Evolutionary conservation across 1,284 basidiomycete genomes (phyloP).

Genomic region (Ganoderma lingzhi): DNA sequence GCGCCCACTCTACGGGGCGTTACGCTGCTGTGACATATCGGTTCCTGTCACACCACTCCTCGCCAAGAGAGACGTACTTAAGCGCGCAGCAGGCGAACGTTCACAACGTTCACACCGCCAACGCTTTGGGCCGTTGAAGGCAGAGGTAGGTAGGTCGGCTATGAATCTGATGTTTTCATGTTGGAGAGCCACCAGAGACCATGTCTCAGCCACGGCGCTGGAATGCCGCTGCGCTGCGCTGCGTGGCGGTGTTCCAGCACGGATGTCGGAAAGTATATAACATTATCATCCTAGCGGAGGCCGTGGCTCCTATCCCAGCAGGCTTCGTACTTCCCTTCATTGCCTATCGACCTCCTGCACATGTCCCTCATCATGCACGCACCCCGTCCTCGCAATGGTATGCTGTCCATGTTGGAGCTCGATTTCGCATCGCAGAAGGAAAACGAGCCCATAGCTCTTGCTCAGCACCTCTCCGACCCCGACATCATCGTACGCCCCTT

Average conservation of each 20-base stretch:
- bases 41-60: too few species aligned
- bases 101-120: conserved; percentile 5
- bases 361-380: conserved; percentile 24
- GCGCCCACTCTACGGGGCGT: neutral
- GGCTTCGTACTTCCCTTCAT: neutral
- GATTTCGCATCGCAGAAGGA: conserved; percentile 6
- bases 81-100: neutral
- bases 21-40: neutral
- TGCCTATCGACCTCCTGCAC: neutral
- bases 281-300: neutral
- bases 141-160: neutral
- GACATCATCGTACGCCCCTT: conserved; percentile 23
- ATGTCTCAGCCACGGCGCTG: neutral
- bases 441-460: conserved; percentile 20
- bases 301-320: neutral
- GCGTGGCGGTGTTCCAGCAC: neutral
- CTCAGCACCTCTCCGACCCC: conserved; percentile 21
- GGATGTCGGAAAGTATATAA: neutral
- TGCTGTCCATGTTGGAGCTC: conserved; percentile 16
- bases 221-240: neutral
- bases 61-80: neutral
- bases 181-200: neutral
- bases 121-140: neutral
- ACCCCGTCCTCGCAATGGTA: conserved; percentile 13
- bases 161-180: neutral